These are phyloP conservation scores for Aspergillus latus DNA, from an alignment of 2,329 filamentous ascomycete genomes.

Conservation along the genomic window DNA sequence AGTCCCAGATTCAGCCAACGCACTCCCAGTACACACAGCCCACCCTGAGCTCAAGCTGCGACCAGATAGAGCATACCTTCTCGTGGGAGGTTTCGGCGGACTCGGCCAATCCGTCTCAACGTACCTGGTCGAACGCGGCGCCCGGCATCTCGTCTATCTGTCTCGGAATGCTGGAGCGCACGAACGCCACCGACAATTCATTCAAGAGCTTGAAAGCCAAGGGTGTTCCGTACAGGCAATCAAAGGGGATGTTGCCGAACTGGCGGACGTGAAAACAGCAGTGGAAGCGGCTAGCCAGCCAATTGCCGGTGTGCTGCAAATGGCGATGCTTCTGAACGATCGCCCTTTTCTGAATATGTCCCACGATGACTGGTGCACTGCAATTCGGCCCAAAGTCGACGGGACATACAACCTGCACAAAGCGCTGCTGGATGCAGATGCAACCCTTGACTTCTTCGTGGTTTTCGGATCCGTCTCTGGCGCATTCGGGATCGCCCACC, in stretches of 20 bases:
- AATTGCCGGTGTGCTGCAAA: constrained; percentile 22
- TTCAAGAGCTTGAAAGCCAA: constrained; percentile 18
- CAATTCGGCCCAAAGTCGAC: constrained; percentile 16
- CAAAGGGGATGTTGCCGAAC: constrained; percentile 16
- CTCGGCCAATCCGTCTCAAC: constrained; percentile 34
- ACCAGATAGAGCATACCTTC: constrained; percentile 30
- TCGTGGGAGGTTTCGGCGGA: constrained; percentile 43
- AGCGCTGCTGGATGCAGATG: neutral
- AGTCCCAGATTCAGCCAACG: too few species aligned
- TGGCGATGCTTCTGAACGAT: constrained; percentile 26
- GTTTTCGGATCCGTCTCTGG: constrained; percentile 34
- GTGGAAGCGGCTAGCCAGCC: neutral
- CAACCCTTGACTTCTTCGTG: constrained; percentile 19
- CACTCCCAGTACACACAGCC: neutral
- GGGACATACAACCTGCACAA: constrained; percentile 27
- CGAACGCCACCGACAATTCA: constrained; percentile 13
- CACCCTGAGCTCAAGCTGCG: neutral
- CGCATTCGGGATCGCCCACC: constrained; percentile 33
- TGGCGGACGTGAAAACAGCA: neutral
- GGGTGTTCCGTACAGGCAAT: constrained; percentile 20
- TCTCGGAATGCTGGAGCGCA: constrained; percentile 31
- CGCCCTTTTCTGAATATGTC: constrained; percentile 7
- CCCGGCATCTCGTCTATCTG: constrained; percentile 35
- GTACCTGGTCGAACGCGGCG: constrained; percentile 38
- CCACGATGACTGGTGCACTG: neutral